phyloP scores from a whole-genome alignment of 345 rosid genomes.

The Pseudoturritis turrita region DNA sequence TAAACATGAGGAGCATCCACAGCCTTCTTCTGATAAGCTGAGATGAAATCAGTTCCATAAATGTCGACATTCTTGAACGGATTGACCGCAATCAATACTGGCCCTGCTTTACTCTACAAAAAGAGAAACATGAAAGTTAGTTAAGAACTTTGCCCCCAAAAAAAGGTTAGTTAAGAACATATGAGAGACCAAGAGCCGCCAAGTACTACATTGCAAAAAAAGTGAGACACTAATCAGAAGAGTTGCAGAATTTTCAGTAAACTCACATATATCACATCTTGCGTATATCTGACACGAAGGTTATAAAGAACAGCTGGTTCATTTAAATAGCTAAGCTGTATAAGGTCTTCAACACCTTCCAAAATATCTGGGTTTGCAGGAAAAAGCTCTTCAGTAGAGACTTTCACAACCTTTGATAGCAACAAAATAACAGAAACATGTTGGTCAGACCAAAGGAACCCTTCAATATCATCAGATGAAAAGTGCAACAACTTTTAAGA shows the following conservation, averaged over 20 bases:
- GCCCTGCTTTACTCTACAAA: slow-evolving; percentile 87
- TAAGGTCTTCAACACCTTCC: slow-evolving; percentile 82
- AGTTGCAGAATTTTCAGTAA: neutral
- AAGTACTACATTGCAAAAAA: too few relatives aligned
- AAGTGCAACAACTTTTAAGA: neutral
- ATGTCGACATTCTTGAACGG: slow-evolving; percentile 69
- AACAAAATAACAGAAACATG: slow-evolving; percentile 4
- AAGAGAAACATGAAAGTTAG: slow-evolving; percentile 16
- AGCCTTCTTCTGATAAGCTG: slow-evolving; percentile 57
- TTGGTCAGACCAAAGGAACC: slow-evolving; percentile 3
- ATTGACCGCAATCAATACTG: slow-evolving; percentile 81
- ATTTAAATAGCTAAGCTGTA: slow-evolving; percentile 90
- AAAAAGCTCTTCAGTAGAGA: slow-evolving; percentile 62
- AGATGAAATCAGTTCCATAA: slow-evolving; percentile 56
- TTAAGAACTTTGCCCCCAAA: too few relatives aligned
- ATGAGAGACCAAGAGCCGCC: too few relatives aligned
- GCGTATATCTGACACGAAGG: slow-evolving; percentile 71
- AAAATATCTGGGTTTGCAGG: slow-evolving; percentile 95
- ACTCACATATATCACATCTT: slow-evolving; percentile 84
- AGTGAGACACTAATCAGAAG: slow-evolving; percentile 5
- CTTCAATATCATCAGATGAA: slow-evolving; percentile 12
- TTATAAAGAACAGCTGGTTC: slow-evolving; percentile 94
- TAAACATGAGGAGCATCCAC: slow-evolving; percentile 74
- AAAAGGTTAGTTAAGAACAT: too few relatives aligned
- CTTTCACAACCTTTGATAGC: slow-evolving; percentile 62